Base-by-base conservation (phyloP, 192 early-diverging fungal genomes). In the Coemansia sp. region DNA sequence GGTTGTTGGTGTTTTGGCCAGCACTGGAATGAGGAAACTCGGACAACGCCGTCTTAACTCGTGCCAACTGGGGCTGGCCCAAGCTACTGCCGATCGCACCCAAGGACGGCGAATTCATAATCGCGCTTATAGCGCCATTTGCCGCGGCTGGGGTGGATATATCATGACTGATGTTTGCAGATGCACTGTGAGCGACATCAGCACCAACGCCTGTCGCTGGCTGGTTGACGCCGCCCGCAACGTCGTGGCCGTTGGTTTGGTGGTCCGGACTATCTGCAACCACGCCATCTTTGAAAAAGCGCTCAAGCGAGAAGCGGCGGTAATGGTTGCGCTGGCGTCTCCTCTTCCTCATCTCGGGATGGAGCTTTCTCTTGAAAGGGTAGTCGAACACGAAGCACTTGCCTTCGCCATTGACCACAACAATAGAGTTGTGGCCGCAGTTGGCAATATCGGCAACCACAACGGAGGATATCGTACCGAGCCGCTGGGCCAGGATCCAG, bases 331-430 rank as follows among this genome's bases (percentile, higher is more conserved):
- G 71, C 63, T 82, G 80, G n/a, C 80, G 61, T 26, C 67, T 76
- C 19, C 80, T 61, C 63, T 77, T 76, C 6, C 61, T 47, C 41
- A 62, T 19, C 26, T 82, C 75, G 2, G 80, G 80, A 45, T 82
- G 80, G 11, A 77, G 19, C 37, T 72, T 75, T 22, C 81, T 68
- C 60, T 73, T 72, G 52, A 83, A 83, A 5, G 81, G 81, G 16
- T 83, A 77, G 63, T 77, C 76, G 43, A 78, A 83, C 10, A 83
- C 57, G 48, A 78, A 76, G 63, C 75, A 83, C 47, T 83, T 83
- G 36, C 81, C 81, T 42, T 83, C 81, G 49, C 75, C 76, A 16
- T 77, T 83, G 22, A 83, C 76, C 5, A 77, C 75, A 8, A 83
- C 73, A 1, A 83, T 72, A 41, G 81, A 83, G 70, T 78, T 77